phyloP scores from a whole-genome alignment of 108 stramenopile genomes.

The Stephanodiscus minutulus region DNA sequence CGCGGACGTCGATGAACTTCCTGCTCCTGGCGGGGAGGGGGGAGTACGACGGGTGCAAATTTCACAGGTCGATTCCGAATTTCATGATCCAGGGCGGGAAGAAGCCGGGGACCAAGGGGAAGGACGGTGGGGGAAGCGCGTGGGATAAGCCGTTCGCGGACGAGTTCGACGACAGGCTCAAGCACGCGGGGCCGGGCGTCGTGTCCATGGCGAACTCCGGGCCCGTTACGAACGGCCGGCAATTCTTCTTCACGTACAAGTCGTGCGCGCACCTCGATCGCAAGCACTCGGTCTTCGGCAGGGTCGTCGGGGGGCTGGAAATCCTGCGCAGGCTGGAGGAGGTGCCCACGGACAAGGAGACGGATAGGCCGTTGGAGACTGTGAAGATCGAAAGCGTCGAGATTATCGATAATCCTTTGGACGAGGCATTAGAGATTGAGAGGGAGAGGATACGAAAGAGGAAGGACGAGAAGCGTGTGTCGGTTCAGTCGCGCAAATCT shows the following conservation, averaged over 20 bases:
- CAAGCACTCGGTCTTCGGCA: slow-evolving; percentile 96
- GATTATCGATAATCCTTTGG: slow-evolving; percentile 71
- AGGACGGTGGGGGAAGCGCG: slow-evolving; percentile 64
- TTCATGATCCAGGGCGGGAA: slow-evolving; percentile 98
- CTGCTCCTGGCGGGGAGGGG: slow-evolving; percentile 78
- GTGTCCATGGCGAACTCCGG: slow-evolving; percentile 97
- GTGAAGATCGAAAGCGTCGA: slow-evolving; percentile 61
- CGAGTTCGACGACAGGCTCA: slow-evolving; percentile 93
- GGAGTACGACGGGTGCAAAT: slow-evolving; percentile 87
- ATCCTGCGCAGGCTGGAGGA: slow-evolving; percentile 62
- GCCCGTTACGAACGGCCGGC: slow-evolving; percentile 83
- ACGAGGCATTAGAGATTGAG: slow-evolving; percentile 72
- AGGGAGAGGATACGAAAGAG: slow-evolving; percentile 51
- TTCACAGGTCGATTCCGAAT: slow-evolving; percentile 90
- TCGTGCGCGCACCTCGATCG: slow-evolving; percentile 90
- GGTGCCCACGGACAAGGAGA: slow-evolving; percentile 74
- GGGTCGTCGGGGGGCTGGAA: slow-evolving; percentile 87
- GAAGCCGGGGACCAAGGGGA: slow-evolving; percentile 36
- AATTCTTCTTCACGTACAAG: slow-evolving; percentile 97
- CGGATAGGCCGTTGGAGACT: slow-evolving; percentile 64
- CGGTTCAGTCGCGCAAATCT: slow-evolving; percentile 19
- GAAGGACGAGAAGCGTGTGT: slow-evolving; percentile 33
- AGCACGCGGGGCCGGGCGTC: slow-evolving; percentile 74
- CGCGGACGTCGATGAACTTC: slow-evolving; percentile 92
- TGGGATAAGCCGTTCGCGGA: slow-evolving; percentile 83